Evolutionary conservation across 2,329 filamentous ascomycete species (phyloP), one percentile per base, ranked within the genome.

Genomic region (Furcasterigmium sp.): DNA sequence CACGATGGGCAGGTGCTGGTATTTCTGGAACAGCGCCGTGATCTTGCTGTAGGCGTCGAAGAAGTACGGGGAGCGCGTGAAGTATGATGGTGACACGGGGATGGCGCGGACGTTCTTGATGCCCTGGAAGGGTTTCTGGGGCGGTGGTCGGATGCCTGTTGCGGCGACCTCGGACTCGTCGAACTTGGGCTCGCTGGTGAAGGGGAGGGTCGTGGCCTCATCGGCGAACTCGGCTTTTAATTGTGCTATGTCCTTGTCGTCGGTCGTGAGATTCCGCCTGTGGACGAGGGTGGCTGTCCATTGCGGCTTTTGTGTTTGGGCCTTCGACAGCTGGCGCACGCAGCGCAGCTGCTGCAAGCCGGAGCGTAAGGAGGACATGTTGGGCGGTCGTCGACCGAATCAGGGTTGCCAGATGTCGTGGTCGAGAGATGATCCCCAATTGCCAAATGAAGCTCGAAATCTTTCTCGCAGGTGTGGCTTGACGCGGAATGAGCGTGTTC

Each of bases 51-150:
- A 80, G 56, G 87, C 79, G 67, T 98, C 93, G 65, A 85, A 93
- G 72, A 95, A 96, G 43, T 77, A 74, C 2, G 91, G 86, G 48
- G 84, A 84, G 41, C 85, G 85, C 41, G 89, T 91, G 71, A 97
- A 98, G 69, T 98, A 98, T n/a, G 91, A 93, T 3, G 88, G 84
- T 28, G 91, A 95, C 20, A 77, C 76, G 17, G 93, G 93, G 28
- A 96, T 71, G 18, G 94, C 72, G 51, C 93, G 87, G 42, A 87
- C 82, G 51, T 80, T 75, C 20, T 56, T 51, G 21, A 65, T 51
- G 35, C 57, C 57, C 10, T 58, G 46, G n/a, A 63, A 59, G 1
- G 63, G 59, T 0, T 58, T 50, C 13, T 53, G 34, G 21, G 45
- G 46, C 9, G 46, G 46, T 53, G 28, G 48, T 43, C 32, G 15